Base-by-base conservation (phyloP, 805 yeast species). In the Candida quercuum region DNA sequence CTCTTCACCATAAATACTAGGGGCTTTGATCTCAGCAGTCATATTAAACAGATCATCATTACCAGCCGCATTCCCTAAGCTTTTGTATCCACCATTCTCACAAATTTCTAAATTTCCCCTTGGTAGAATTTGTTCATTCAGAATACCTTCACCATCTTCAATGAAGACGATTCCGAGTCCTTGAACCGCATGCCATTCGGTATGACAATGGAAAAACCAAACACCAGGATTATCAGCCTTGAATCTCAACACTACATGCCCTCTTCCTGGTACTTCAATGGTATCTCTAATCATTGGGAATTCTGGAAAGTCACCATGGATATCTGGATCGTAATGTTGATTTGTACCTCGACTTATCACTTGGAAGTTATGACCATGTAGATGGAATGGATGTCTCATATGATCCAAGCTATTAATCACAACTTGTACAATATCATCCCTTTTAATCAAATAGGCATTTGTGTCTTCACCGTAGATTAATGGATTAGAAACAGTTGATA, bases 191-290 rank as follows among this genome's bases (percentile, higher is more conserved):
- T 84, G 94, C 82, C 88, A 84, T 51, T 84, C 91, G 23, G 79
- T 71, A 53, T 81, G 88, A 59, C 94, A 84, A 55, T 84, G 94
- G 72, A 84, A 78, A 34, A 81, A 74, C 93, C 93, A 84, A 15
- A 83, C 73, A 25, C 94, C 94, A 4, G 93, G 89, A 48, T 82
- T 83, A 47, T 80, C 76, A 16, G 88, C 81, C 39, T 64, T 67
- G 53, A 81, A 80, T 38, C 93, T 64, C 23, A 58, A 66, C 64
- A 59, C 76, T 27, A 76, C 64, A 55, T 73, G 69, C 6, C 84
- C 81, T 47, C 74, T 74, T 16, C 78, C 72, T 19, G 72, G 65
- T 14, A 81, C 76, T 48, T 69, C 63, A 25, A 76, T 70, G 0
- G 84, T 77, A 52, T 83, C 91, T 50, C 91, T 64, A 7, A 29